A percentile compares a stretch with the other conserved stretches of the same genome.
Evolutionary conservation across 2,329 filamentous ascomycete species (phyloP).

Genomic region (Aspergillus piperis): DNA sequence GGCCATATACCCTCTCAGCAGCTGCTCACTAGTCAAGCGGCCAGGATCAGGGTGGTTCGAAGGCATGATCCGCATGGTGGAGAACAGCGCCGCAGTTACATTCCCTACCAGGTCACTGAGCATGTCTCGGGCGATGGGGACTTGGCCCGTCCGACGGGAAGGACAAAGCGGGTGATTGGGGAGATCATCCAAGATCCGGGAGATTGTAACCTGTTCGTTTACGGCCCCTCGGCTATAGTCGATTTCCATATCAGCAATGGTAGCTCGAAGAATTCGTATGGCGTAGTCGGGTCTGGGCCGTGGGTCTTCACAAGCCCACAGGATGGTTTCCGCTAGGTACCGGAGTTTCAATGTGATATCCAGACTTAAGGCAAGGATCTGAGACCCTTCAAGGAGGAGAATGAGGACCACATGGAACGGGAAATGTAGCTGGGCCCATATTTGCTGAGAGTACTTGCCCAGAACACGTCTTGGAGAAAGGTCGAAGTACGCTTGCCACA

Average conservation of each 20-base stretch:
- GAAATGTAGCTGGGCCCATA: slow-evolving; percentile 56
- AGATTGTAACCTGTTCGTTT: slow-evolving; percentile 36
- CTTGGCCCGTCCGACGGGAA: slow-evolving; percentile 18
- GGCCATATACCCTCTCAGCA: slow-evolving; percentile 41
- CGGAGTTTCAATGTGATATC: slow-evolving; percentile 45
- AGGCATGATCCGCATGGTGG: slow-evolving; percentile 43
- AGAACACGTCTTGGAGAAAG: slow-evolving; percentile 54
- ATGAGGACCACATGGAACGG: slow-evolving; percentile 65
- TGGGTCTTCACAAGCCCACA: slow-evolving; percentile 43
- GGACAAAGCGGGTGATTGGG: slow-evolving; percentile 34
- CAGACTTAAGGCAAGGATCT: slow-evolving; percentile 55
- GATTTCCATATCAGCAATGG: slow-evolving; percentile 45
- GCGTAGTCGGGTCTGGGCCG: slow-evolving; percentile 30
- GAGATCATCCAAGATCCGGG: slow-evolving; percentile 34
- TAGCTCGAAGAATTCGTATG: slow-evolving; percentile 37
- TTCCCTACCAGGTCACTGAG: slow-evolving; percentile 41
- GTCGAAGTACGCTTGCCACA: slow-evolving; percentile 65
- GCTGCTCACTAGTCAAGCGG: slow-evolving; percentile 30
- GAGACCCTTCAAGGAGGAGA: slow-evolving; percentile 65
- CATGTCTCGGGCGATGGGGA: slow-evolving; percentile 28
- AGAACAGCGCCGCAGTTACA: slow-evolving; percentile 43
- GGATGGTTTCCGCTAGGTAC: slow-evolving; percentile 42
- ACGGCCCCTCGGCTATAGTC: slow-evolving; percentile 37
- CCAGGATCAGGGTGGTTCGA: slow-evolving; percentile 30
- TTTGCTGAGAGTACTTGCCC: slow-evolving; percentile 59